Conservation (phyloP, 2,329 filamentous ascomycete species). For the Corynespora cassiicola region DNA sequence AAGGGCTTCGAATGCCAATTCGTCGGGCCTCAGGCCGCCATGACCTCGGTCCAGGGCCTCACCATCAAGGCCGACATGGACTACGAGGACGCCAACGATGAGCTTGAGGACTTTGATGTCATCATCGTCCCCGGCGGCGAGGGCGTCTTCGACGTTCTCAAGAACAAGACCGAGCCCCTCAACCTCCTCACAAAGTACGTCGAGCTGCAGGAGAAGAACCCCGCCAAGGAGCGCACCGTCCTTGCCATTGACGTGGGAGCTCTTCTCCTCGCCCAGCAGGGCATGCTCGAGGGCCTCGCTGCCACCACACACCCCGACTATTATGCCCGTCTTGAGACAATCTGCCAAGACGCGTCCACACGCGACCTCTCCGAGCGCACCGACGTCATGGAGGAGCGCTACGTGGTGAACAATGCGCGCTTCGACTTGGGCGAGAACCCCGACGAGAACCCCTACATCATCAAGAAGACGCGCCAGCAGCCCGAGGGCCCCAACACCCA, state of each 20-base stretch:
- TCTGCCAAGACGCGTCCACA: slow-evolving; percentile 76
- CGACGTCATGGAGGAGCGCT: slow-evolving; percentile 83
- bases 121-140: slow-evolving; percentile 79
- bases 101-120: slow-evolving; percentile 77
- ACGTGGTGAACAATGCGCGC: slow-evolving; percentile 89
- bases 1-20: slow-evolving; percentile 63
- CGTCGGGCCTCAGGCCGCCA: slow-evolving; percentile 53
- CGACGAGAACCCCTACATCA: slow-evolving; percentile 82
- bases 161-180: slow-evolving; percentile 66
- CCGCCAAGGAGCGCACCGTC: slow-evolving; percentile 79
- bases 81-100: slow-evolving; percentile 78
- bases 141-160: slow-evolving; percentile 65
- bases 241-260: slow-evolving; percentile 81
- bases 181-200: slow-evolving; percentile 77
- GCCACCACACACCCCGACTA: slow-evolving; percentile 84
- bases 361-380: slow-evolving; percentile 77
- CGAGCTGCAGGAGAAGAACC: slow-evolving; percentile 80
- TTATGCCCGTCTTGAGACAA: slow-evolving; percentile 80
- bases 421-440: slow-evolving; percentile 80
- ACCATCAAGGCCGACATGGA: slow-evolving; percentile 76
- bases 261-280: slow-evolving; percentile 77
- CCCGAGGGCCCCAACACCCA: slow-evolving; percentile 59
- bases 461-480: slow-evolving; percentile 64
- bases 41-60: slow-evolving; percentile 67
- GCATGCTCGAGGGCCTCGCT: slow-evolving; percentile 78